phyloP scores from a whole-genome alignment of 1,284 basidiomycete genomes.

The Vanrija sp. region DNA sequence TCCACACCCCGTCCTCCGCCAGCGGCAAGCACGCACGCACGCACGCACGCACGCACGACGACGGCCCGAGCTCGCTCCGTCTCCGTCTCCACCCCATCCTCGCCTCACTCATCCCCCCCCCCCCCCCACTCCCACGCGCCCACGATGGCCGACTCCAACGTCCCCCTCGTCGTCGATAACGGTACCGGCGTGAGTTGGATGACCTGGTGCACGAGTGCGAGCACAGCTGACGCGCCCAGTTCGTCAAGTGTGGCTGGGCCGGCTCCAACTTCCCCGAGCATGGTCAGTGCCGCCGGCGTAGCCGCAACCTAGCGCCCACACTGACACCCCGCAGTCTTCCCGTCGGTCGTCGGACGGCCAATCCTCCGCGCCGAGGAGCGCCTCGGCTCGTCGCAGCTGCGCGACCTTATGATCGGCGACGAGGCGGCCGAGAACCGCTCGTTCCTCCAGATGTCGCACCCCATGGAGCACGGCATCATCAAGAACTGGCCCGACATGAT shows the following conservation, averaged over 20 bases:
- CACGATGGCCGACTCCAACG: slow-evolving; percentile 25
- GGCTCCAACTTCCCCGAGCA: slow-evolving; percentile 98
- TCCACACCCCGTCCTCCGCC: neutral
- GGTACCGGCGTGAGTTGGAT: slow-evolving; percentile 81
- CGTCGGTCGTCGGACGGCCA: slow-evolving; percentile 92
- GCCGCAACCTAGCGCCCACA: neutral
- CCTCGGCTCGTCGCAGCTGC: slow-evolving; percentile 73
- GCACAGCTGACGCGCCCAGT: slow-evolving; percentile 54
- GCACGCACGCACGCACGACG: neutral
- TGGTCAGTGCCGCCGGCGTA: slow-evolving; percentile 55
- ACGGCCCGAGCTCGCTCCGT: neutral
- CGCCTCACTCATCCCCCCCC: neutral
- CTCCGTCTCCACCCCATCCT: neutral
- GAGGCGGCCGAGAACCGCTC: slow-evolving; percentile 91
- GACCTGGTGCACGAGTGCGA: neutral
- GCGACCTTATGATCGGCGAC: slow-evolving; percentile 97
- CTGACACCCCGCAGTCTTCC: slow-evolving; percentile 65
- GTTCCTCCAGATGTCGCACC: slow-evolving; percentile 93
- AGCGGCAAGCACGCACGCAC: neutral
- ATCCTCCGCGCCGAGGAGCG: slow-evolving; percentile 97
- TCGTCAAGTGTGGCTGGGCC: slow-evolving; percentile 97
- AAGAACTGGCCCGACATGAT: slow-evolving; percentile 99
- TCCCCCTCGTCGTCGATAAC: slow-evolving; percentile 90
- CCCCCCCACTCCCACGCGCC: neutral
- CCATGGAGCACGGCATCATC: slow-evolving; percentile 99